Evolutionary conservation across 2,329 filamentous ascomycete genomes (phyloP).

Genomic region (Monosporascus sp.): DNA sequence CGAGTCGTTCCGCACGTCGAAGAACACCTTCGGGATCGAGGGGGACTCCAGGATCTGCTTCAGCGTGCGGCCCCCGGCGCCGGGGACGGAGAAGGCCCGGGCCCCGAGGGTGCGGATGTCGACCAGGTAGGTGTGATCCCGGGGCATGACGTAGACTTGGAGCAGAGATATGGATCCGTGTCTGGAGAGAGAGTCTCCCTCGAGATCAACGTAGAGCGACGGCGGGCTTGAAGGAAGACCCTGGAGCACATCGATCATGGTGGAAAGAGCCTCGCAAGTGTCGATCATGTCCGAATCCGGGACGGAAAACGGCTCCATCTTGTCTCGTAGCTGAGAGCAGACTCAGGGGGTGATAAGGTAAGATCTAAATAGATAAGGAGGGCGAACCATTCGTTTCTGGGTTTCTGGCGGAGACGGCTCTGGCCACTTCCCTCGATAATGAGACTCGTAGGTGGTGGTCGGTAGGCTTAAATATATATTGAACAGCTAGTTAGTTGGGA

Average conservation of each 20-base stretch:
- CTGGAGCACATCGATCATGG: slow-evolving; percentile 15
- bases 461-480: too few species aligned
- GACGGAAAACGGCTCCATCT: too few species aligned
- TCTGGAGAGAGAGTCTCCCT: slow-evolving; percentile 39
- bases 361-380: too few species aligned
- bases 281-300: slow-evolving; percentile 2
- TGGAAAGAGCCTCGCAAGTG: slow-evolving; percentile 7
- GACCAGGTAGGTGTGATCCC: slow-evolving; percentile 34
- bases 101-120: slow-evolving; percentile 36
- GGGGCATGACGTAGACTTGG: slow-evolving; percentile 29
- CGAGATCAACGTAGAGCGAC: slow-evolving; percentile 44
- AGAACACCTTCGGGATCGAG: slow-evolving; percentile 46
- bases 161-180: slow-evolving; percentile 42
- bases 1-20: slow-evolving; percentile 55
- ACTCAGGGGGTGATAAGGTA: too few species aligned
- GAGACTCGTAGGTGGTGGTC: too few species aligned
- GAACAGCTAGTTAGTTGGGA: too few species aligned
- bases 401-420: too few species aligned
- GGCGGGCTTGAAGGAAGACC: slow-evolving; percentile 20
- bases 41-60: slow-evolving; percentile 40
- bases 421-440: too few species aligned
- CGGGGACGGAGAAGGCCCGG: slow-evolving; percentile 30
- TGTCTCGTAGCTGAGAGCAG: too few species aligned
- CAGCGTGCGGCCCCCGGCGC: slow-evolving; percentile 15
- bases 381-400: too few species aligned